These are phyloP conservation scores for Oenanthe sinensis DNA, from an alignment of 129 eudicot species.

Conservation along the genomic window DNA sequence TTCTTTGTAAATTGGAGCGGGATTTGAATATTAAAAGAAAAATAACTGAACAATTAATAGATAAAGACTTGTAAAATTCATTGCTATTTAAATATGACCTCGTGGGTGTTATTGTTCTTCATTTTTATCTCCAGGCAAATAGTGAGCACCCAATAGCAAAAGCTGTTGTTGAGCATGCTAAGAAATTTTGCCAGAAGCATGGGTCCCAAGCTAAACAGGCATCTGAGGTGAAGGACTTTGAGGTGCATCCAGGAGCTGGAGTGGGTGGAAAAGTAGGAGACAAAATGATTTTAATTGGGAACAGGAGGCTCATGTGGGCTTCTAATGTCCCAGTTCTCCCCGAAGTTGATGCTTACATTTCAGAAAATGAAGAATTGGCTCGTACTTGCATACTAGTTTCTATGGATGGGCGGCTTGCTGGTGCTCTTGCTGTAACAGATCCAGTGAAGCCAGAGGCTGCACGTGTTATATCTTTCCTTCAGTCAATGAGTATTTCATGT, in stretches of 20 bases:
- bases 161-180: conserved; percentile 76
- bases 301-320: conserved; percentile 70
- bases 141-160: conserved; percentile 98
- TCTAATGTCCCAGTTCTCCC: conserved; percentile 38
- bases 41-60: neutral
- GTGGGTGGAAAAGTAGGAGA: conserved; percentile 76
- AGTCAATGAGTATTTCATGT: conserved; percentile 55
- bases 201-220: conserved; percentile 29
- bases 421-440: conserved; percentile 82
- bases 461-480: conserved; percentile 59
- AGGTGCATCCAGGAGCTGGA: conserved; percentile 95
- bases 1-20: neutral
- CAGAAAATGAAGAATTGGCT: conserved; percentile 68
- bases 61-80: neutral
- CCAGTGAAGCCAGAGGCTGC: conserved; percentile 96
- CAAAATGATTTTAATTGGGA: conserved; percentile 54
- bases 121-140: conserved; percentile 44
- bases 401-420: conserved; percentile 51
- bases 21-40: neutral
- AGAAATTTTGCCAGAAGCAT: conserved; percentile 38
- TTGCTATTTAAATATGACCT: neutral
- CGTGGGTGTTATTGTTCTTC: conserved; percentile 3
- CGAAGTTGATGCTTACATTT: conserved; percentile 54
- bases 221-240: conserved; percentile 51
- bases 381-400: conserved; percentile 75